Evolutionary conservation across 2,329 filamentous ascomycete genomes (phyloP).

Genomic region (Xylariales sp.): DNA sequence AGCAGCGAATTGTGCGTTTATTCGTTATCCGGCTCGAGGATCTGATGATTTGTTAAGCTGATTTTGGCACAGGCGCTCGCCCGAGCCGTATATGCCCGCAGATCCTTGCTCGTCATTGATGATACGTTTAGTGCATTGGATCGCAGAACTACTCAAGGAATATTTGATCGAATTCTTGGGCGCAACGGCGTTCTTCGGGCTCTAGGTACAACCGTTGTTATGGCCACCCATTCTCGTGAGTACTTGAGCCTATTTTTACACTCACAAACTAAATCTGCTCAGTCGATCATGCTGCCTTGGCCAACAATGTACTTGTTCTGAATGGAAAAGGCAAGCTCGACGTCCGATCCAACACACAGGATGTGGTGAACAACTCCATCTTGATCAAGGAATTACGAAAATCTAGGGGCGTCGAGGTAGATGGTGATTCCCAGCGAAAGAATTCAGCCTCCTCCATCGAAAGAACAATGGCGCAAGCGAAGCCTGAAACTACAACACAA

Average conservation of each 20-base stretch:
- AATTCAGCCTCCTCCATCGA: conserved; percentile 18
- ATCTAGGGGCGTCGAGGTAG: conserved; percentile 29
- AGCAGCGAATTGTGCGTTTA: conserved; percentile 21
- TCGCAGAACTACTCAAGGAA: conserved; percentile 23
- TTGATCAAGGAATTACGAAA: conserved; percentile 31
- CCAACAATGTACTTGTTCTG: neutral
- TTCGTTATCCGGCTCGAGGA: neutral
- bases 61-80: conserved; percentile 30
- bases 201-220: conserved; percentile 23
- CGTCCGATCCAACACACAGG: neutral
- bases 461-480: neutral
- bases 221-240: conserved; percentile 21
- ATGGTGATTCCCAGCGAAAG: conserved; percentile 25
- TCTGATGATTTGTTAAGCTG: neutral
- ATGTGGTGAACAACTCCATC: conserved; percentile 29
- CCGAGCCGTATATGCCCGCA: conserved; percentile 26
- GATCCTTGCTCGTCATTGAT: conserved; percentile 25
- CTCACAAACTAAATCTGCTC: conserved; percentile 30
- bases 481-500: neutral
- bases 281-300: conserved; percentile 30
- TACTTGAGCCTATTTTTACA: conserved; percentile 12
- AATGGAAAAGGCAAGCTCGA: neutral
- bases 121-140: conserved; percentile 33
- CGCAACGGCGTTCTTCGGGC: conserved; percentile 22
- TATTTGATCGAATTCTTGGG: conserved; percentile 25